These are phyloP conservation scores for Triticum aestivum DNA, from an alignment of 176 grass and related monocot species.

Conservation along the genomic window IWGSC_CS_RefSeq_v2.1 NC_057800.1:95900337-95900836, in stretches of 20 bases:
- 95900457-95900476: neutral
- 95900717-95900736: neutral
- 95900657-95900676: neutral
- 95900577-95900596: neutral
- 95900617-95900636: neutral
- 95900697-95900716: neutral
- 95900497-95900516: neutral
- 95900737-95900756: neutral
- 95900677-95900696: neutral
- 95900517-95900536: neutral
- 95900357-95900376: constrained; percentile 32
- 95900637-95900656: neutral
- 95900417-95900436: neutral
- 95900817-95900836: neutral
- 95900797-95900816: neutral
- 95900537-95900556: neutral
- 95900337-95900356: neutral
- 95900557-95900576: neutral
- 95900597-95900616: neutral
- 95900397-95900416: neutral
- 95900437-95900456: neutral
- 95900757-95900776: neutral
- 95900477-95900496: neutral
- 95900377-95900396: neutral
- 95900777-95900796: neutral